Conservation (phyloP, 2,329 filamentous ascomycete species). For the Didymella segeticola region DNA sequence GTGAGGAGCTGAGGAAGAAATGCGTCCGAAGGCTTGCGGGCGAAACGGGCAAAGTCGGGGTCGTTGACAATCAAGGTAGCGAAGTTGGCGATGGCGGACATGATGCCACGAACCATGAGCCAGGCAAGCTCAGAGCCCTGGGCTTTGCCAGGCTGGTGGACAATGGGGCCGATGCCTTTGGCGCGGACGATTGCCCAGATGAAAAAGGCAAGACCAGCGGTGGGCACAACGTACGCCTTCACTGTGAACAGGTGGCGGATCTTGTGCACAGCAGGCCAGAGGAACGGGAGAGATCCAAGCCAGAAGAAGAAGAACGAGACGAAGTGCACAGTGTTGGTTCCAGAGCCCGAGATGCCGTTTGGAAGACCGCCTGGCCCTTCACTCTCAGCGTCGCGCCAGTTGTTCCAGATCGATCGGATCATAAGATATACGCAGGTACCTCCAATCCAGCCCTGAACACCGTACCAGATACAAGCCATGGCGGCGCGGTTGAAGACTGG, state of each 20-base stretch:
- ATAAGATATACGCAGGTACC: slow-evolving; percentile 83
- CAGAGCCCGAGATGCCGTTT: slow-evolving; percentile 72
- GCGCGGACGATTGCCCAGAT: slow-evolving; percentile 86
- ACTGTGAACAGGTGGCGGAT: slow-evolving; percentile 90
- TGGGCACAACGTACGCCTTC: slow-evolving; percentile 84
- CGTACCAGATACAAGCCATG: slow-evolving; percentile 88
- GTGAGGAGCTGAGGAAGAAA: slow-evolving; percentile 77
- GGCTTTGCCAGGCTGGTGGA: slow-evolving; percentile 70
- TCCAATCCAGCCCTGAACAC: slow-evolving; percentile 85
- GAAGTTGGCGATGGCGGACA: slow-evolving; percentile 90
- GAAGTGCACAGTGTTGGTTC: slow-evolving; percentile 77
- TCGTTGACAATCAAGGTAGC: slow-evolving; percentile 82
- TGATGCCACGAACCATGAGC: slow-evolving; percentile 84
- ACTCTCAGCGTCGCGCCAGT: slow-evolving; percentile 58
- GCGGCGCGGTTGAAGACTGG: slow-evolving; percentile 87
- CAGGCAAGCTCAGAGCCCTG: slow-evolving; percentile 74
- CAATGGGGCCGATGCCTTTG: slow-evolving; percentile 81
- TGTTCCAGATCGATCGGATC: slow-evolving; percentile 83
- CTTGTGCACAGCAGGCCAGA: slow-evolving; percentile 89
- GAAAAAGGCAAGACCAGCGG: slow-evolving; percentile 84
- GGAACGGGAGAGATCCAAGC: slow-evolving; percentile 78
- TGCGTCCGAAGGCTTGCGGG: slow-evolving; percentile 75
- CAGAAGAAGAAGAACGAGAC: slow-evolving; percentile 89
- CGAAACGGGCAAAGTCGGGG: slow-evolving; percentile 86
- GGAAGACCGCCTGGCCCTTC: slow-evolving; percentile 57